These are phyloP conservation scores for Neurospora tetraspora DNA, from an alignment of 495 filamentous ascomycete species.

Conservation along the genomic window DNA sequence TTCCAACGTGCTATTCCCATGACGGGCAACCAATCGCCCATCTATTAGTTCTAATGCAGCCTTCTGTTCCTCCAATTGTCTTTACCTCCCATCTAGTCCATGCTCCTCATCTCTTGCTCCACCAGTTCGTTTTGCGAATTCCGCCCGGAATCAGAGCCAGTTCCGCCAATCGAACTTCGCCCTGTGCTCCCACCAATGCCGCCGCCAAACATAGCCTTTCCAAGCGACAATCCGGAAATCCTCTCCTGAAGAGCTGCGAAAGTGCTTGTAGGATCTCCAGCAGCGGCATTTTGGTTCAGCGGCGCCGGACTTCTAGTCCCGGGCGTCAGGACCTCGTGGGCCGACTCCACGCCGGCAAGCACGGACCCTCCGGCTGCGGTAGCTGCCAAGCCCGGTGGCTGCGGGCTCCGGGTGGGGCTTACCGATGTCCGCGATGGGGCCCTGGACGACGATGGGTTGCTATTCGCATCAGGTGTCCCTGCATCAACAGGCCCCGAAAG, in stretches of 20 bases:
- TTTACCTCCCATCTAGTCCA: conserved; percentile 11
- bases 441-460: conserved; percentile 15
- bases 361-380: conserved; percentile 27
- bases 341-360: conserved; percentile 29
- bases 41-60: neutral
- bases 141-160: neutral
- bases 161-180: conserved; percentile 2
- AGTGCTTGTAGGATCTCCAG: conserved; percentile 29
- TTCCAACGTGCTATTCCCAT: neutral
- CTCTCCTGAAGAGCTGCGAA: conserved; percentile 37
- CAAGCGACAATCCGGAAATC: conserved; percentile 36
- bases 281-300: conserved; percentile 31
- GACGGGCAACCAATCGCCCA: neutral
- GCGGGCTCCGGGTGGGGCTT: conserved; percentile 20
- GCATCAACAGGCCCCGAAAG: conserved; percentile 6
- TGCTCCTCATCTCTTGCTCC: conserved; percentile 25
- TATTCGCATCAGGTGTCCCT: conserved; percentile 2
- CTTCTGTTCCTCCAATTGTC: neutral
- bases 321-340: conserved; percentile 30
- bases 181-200: conserved; percentile 2
- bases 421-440: conserved; percentile 5
- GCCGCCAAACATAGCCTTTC: conserved; percentile 21
- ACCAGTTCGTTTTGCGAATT: conserved; percentile 3
- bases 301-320: conserved; percentile 18
- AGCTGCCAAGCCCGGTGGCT: conserved; percentile 23